Evolutionary conservation across 768 basidiomycete species (phyloP).

Genomic region (Termitomyces eurrhizus): DNA sequence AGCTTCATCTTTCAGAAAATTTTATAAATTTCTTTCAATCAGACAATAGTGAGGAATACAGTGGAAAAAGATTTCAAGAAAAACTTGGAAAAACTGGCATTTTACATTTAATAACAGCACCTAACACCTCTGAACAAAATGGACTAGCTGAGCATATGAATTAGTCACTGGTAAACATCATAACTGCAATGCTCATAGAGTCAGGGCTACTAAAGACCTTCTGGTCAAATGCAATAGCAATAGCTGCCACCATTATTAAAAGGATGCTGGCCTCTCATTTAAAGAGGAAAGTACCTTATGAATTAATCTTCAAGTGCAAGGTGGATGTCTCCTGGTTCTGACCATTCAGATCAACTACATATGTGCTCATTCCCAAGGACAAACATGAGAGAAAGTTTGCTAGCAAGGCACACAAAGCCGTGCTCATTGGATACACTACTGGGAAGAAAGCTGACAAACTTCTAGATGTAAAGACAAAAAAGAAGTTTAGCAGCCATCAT

Average conservation of each 20-base stretch:
- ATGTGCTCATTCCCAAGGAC: background rate
- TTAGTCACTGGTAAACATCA: background rate
- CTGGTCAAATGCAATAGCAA: no score
- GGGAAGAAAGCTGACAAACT: no score
- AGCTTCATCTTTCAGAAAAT: background rate
- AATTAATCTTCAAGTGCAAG: background rate
- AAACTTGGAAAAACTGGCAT: background rate
- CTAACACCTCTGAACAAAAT: background rate
- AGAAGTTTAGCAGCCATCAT: no score
- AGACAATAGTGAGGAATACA: background rate
- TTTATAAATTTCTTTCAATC: background rate
- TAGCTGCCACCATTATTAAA: no score
- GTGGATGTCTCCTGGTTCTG: background rate
- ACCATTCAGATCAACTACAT: background rate
- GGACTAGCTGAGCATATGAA: background rate
- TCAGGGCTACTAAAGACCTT: background rate
- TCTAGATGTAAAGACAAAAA: no score
- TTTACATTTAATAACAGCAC: background rate
- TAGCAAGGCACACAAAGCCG: no score
- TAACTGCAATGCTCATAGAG: background rate
- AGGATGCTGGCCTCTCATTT: background rate
- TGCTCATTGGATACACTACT: no score
- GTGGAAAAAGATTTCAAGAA: background rate
- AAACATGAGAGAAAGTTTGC: no score
- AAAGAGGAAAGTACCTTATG: background rate